phyloP scores from a whole-genome alignment of 78 protist genomes.

The Cavenderia fasciculata region DNA sequence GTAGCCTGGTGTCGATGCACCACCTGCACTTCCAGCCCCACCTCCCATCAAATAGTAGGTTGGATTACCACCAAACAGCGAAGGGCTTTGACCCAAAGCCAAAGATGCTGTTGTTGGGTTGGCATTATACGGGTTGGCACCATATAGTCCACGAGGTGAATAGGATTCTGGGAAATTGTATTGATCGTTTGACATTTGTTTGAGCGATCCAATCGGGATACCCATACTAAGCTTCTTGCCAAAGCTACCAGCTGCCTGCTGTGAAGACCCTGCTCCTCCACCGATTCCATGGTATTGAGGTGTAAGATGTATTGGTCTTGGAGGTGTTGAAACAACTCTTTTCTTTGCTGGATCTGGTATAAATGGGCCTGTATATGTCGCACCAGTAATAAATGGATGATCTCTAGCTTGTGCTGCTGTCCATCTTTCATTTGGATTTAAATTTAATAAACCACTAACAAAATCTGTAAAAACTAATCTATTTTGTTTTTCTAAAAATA shows the following conservation, averaged over 20 bases:
- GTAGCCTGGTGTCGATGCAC: too few species aligned
- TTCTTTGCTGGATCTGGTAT: slow-evolving; percentile 61
- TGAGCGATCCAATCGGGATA: slow-evolving; percentile 1
- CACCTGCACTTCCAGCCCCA: too few species aligned
- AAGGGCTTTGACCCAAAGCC: slow-evolving; percentile 68
- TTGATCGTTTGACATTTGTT: background rate
- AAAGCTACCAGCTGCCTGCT: too few species aligned
- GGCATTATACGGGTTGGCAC: background rate
- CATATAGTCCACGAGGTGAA: slow-evolving; percentile 16
- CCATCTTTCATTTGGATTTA: slow-evolving; percentile 86
- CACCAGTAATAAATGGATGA: slow-evolving; percentile 89
- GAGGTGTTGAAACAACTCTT: background rate
- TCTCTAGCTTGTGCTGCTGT: slow-evolving; percentile 79
- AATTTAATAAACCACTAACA: slow-evolving; percentile 68
- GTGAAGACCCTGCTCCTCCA: background rate
- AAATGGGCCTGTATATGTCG: slow-evolving; percentile 48
- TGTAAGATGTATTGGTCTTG: background rate
- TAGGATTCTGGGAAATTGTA: slow-evolving; percentile 50
- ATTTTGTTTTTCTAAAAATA: slow-evolving; percentile 59
- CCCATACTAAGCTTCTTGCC: background rate
- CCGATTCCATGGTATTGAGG: background rate
- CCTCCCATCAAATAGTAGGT: too few species aligned
- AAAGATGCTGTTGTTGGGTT: background rate
- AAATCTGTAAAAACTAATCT: slow-evolving; percentile 76
- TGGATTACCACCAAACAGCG: slow-evolving; percentile 56